Conservation (phyloP, 2,329 filamentous ascomycete genomes). For the Scytalidium sp. region DNA sequence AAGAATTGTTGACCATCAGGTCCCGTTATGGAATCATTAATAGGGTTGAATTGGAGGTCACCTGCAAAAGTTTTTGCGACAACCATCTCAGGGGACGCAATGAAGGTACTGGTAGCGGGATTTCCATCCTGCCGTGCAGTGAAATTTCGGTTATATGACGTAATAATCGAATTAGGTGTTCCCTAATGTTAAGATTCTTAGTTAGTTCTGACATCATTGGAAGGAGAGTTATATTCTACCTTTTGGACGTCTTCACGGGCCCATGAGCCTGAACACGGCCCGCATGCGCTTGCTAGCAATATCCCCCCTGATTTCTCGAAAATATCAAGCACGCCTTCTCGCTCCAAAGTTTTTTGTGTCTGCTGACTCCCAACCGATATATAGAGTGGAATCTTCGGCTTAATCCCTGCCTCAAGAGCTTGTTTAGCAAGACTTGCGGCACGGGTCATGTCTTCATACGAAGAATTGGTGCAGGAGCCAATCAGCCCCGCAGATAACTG, state of each 20-base stretch:
- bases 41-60: conserved; percentile 30
- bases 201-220: neutral
- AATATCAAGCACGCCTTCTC: conserved; percentile 23
- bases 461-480: conserved; percentile 34
- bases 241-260: conserved; percentile 29
- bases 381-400: conserved; percentile 27
- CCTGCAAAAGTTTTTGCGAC: conserved; percentile 39
- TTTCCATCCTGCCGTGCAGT: conserved; percentile 34
- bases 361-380: conserved; percentile 32
- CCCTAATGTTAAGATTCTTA: neutral
- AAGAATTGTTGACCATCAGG: conserved; percentile 14
- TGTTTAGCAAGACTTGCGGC: conserved; percentile 26
- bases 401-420: conserved; percentile 27
- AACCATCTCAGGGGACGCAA: conserved; percentile 44
- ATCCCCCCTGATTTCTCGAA: conserved; percentile 28
- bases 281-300: conserved; percentile 31
- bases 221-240: neutral
- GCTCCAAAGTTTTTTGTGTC: conserved; percentile 29
- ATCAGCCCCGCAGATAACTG: conserved; percentile 29
- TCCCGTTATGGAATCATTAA: conserved; percentile 20
- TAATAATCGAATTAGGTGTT: conserved; percentile 31
- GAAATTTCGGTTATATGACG: conserved; percentile 35
- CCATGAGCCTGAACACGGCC: conserved; percentile 34
- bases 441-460: conserved; percentile 33
- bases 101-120: conserved; percentile 45